Base-by-base conservation (phyloP, 768 basidiomycete genomes). In the Amanita fuliginea region DNA sequence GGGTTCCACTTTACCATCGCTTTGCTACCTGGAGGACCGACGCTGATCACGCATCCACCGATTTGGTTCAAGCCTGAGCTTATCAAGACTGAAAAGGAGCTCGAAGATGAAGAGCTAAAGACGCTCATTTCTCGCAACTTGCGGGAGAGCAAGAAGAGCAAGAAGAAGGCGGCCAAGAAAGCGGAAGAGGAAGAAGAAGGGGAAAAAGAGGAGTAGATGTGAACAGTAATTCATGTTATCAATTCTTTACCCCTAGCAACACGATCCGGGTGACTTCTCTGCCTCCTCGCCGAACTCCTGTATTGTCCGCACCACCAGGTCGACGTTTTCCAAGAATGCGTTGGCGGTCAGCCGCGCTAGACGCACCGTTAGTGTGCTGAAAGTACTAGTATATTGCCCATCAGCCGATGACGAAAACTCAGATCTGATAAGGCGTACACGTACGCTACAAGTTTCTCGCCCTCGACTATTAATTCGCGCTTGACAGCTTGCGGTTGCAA, bases 1-100 rank as follows among this genome's bases (percentile, higher is more conserved):
- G 88, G 85, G 7, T 96, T 94, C 79, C 94, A 97, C 74, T 93
- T 96, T 72, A 99, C 95, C 39, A 82, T 99, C 60, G 92, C 91
- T 33, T 78, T 99, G 18, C 81, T 88, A 33, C 84, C 95, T 41
- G 86, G 78, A 46, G 96, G 96, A 24, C 95, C 92, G 21, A 66
- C 83, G 24, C 69, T 97, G 55, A 78, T 99, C 66, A 90, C 90
- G 10, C 84, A 87, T 53, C 81, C 88, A 8, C 90, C 96, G 10
- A 59, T 81, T 26, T 98, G 92, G 95, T 98, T 93, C 73, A 88
- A 90, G 60, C 76, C 87, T 28, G 93, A 94, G 60, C 74, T 95
- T 51, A 77, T 96, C 57, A 88, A 89, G 75, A 81, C 87, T 1
- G 86, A 87, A 54, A 92, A 92, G 66, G 81, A 90, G 64, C 70